Evolutionary conservation across 495 filamentous ascomycete species (phyloP), one percentile per base, ranked within the genome.

Genomic region (Trichoderma orchidacearum): DNA sequence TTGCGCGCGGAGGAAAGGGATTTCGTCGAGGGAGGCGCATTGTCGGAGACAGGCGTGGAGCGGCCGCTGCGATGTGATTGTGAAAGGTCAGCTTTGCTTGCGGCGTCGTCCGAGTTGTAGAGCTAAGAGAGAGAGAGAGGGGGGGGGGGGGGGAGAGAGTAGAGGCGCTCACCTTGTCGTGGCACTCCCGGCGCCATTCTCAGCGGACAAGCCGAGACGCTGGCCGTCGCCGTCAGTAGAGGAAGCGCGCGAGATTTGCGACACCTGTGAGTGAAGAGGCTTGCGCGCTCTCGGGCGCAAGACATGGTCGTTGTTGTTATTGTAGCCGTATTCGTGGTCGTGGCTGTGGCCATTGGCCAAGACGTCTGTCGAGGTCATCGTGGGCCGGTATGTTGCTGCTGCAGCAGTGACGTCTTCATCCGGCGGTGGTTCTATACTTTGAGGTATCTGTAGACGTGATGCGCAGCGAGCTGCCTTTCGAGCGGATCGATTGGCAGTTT

Each of bases 11-110:
- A 83, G 34, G 89, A 93, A 60, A 95, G 86, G 30, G 89, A 90
- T 59, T 88, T 82, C 30, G 83, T 83, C 1, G 91, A 96, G 3
- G 90, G 93, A 17, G 89, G 93, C 13, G 93, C 93, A 80, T 96
- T 90, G 64, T 83, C 77, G 51, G 94, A 85, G 34, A 96, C 68
- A 11, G 92, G 92, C 30, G 93, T 96, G n/a, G 89, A 89, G 53
- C 80, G 81, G 60, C 90, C 90, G 71, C 91, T 96, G 59, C 30
- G 21, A 36, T 36, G 32, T 32, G 53, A 5, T 51, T 59, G 51
- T 17, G 30, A 59, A 32, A 21, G 52, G 60, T 60, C 29, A 61
- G 36, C 25, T 62, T 53, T 5, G 17, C 17, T 7, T 18, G 7
- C 21, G 5, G 3, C 25, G 21, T 52, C n/a, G n/a, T n/a, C n/a